Evolutionary conservation across 2,329 filamentous ascomycete genomes (phyloP).

Genomic region (Trichoderma citrinoviride): DNA sequence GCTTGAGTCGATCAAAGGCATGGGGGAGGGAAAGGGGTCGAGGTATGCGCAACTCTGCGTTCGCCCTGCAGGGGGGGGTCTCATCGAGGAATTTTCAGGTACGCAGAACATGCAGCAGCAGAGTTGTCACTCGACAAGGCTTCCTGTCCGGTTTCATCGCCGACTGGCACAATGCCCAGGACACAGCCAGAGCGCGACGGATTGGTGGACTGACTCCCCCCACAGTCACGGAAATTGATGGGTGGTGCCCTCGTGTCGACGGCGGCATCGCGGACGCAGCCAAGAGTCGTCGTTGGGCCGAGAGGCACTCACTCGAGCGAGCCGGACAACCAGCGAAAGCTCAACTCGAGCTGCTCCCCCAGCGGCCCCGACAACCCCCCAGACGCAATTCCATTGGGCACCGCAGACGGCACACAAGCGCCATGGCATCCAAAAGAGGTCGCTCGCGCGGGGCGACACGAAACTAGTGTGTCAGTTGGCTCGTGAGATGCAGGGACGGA

Average conservation of each 20-base stretch:
- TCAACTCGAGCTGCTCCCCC: background rate
- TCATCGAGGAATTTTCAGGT: background rate
- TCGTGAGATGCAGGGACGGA: constrained; percentile 19
- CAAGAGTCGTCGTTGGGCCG: constrained; percentile 15
- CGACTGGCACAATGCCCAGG: background rate
- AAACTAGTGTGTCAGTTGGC: constrained; percentile 8
- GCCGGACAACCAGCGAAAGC: background rate
- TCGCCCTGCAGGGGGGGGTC: constrained; percentile 12
- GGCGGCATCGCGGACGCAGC: background rate
- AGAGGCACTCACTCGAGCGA: constrained; percentile 2
- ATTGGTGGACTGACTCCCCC: background rate
- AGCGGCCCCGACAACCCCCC: constrained; percentile 9
- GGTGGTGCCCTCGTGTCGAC: background rate
- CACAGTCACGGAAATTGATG: background rate
- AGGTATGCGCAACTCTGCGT: background rate
- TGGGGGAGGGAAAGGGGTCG: background rate
- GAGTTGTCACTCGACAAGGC: background rate
- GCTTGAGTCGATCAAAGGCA: background rate
- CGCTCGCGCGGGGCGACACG: constrained; percentile 6
- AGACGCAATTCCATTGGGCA: constrained; percentile 12
- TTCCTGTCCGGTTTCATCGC: background rate
- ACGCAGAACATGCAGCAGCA: background rate
- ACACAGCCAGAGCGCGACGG: background rate
- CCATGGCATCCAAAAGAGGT: constrained; percentile 3
- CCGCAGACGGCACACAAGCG: constrained; percentile 7